Percentiles rank a stretch among this genome's conserved stretches.
Evolutionary conservation across 116 monocot species (phyloP).

Genomic region (Cymodocea nodosa): DNA sequence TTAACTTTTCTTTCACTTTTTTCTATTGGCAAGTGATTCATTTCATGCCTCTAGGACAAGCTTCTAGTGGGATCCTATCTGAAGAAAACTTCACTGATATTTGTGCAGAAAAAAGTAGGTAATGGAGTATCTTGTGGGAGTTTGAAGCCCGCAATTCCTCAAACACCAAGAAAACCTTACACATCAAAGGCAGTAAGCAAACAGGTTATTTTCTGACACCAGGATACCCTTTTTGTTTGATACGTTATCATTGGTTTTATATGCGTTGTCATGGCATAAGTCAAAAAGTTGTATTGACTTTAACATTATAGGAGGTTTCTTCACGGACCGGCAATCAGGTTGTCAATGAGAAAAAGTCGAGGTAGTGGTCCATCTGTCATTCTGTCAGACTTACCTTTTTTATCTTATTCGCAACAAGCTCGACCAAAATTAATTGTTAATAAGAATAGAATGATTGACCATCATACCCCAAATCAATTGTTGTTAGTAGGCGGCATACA

Average conservation of each 20-base stretch:
- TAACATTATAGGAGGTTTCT: neutral
- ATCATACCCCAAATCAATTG: too few species aligned
- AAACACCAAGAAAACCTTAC: conserved; percentile 1
- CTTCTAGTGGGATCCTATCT: neutral
- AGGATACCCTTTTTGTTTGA: neutral
- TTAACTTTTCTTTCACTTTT: neutral
- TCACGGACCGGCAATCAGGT: neutral
- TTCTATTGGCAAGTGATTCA: neutral
- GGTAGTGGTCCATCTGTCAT: neutral
- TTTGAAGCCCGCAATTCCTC: neutral
- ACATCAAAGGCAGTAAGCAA: neutral
- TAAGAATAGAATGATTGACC: neutral
- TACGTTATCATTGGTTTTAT: neutral
- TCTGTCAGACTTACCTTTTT: neutral
- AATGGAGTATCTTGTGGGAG: neutral
- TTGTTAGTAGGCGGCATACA: too few species aligned
- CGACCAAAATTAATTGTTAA: neutral
- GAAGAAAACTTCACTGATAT: neutral
- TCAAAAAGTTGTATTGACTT: neutral
- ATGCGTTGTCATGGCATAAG: neutral
- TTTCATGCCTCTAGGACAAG: too few species aligned
- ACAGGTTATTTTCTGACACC: conserved; percentile 1
- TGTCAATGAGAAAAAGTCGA: neutral
- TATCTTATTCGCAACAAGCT: neutral
- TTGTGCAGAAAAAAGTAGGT: neutral